Conservation (phyloP, 1,284 basidiomycete genomes). For the Papiliotrema flavescens region DNA sequence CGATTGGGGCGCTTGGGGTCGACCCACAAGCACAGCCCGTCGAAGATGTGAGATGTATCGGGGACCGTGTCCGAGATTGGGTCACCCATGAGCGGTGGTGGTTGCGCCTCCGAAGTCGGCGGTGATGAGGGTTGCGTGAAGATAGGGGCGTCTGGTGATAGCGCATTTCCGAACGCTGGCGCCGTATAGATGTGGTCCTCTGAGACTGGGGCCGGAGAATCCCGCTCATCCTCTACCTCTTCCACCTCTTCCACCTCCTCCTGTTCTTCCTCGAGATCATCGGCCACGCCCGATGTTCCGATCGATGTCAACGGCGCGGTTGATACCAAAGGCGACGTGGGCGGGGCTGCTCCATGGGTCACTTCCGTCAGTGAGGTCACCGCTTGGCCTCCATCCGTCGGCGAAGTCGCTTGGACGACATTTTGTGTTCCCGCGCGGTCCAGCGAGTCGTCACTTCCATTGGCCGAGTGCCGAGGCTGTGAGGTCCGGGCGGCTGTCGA, state of each 20-base stretch:
- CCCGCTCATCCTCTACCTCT: neutral
- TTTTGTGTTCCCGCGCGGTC: neutral
- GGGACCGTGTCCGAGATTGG: too few species aligned
- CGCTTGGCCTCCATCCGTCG: too few species aligned
- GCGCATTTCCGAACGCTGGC: too few species aligned
- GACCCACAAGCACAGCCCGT: constrained; percentile 8
- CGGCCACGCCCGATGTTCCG: neutral
- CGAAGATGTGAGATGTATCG: constrained; percentile 3
- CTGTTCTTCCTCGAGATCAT: neutral
- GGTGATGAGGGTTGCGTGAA: too few species aligned
- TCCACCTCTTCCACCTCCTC: neutral
- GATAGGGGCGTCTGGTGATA: too few species aligned
- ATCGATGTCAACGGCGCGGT: neutral
- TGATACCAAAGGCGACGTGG: neutral
- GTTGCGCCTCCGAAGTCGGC: too few species aligned
- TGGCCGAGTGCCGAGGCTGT: neutral
- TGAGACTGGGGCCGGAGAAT: too few species aligned
- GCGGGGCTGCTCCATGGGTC: neutral
- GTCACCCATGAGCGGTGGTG: too few species aligned
- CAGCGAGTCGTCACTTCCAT: too few species aligned
- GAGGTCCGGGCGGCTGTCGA: neutral
- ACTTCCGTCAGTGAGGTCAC: too few species aligned
- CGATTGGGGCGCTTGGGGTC: constrained; percentile 7
- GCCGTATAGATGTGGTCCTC: too few species aligned
- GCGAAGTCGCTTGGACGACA: too few species aligned